Evolutionary conservation across 352 stramenopile species (phyloP).

Genomic region (Thraustochytrium sp.): DNA sequence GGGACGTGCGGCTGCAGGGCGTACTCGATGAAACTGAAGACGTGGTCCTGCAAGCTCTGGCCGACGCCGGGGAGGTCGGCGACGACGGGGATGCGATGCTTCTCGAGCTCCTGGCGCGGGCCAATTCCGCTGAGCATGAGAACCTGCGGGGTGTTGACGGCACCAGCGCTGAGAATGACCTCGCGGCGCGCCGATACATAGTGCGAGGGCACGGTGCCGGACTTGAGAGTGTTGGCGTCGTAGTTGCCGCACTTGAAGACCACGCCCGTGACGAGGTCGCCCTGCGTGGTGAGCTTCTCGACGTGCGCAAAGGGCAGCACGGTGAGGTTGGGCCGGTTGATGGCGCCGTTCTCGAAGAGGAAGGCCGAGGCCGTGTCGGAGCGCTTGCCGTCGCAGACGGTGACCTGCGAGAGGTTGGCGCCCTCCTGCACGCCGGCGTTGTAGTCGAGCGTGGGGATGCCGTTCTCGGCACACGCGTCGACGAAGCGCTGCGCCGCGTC

Average conservation of each 20-base stretch:
- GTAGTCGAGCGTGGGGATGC: slow-evolving; percentile 39
- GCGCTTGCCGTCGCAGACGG: slow-evolving; percentile 53
- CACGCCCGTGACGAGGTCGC: slow-evolving; percentile 55
- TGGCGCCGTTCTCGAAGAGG: slow-evolving; percentile 48
- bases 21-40: background rate
- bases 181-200: slow-evolving; percentile 47
- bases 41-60: slow-evolving; percentile 38
- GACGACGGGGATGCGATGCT: background rate
- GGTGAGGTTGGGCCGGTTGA: slow-evolving; percentile 60
- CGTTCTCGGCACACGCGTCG: slow-evolving; percentile 15
- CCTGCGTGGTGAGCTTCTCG: slow-evolving; percentile 56
- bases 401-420: slow-evolving; percentile 48
- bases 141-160: slow-evolving; percentile 67
- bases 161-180: slow-evolving; percentile 66
- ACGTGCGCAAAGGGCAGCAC: slow-evolving; percentile 58
- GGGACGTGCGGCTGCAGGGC: background rate
- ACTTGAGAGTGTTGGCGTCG: background rate
- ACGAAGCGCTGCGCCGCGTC: slow-evolving; percentile 24
- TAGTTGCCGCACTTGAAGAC: slow-evolving; percentile 52
- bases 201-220: background rate
- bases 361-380: slow-evolving; percentile 60
- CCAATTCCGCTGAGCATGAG: slow-evolving; percentile 70
- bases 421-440: slow-evolving; percentile 48
- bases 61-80: slow-evolving; percentile 41
- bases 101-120: slow-evolving; percentile 57